These are phyloP conservation scores for Rosa persica DNA, from an alignment of 306 rosid species.

Conservation along the genomic window DNA sequence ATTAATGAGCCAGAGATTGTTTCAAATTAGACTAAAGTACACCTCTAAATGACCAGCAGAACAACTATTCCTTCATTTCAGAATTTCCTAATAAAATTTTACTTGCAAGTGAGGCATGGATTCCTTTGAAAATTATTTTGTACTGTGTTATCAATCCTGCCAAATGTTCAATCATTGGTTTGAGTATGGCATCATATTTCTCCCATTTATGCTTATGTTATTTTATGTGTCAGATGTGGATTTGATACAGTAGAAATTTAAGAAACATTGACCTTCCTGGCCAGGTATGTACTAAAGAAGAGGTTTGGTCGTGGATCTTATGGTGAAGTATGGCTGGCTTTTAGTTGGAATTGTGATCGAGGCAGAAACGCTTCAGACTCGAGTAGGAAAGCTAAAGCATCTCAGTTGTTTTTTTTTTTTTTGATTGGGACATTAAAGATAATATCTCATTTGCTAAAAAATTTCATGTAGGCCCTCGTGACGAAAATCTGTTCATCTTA, in stretches of 20 bases:
- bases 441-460: conserved; percentile 45
- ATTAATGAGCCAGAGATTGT: background rate
- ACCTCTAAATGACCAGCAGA: background rate
- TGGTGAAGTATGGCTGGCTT: conserved; percentile 99
- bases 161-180: background rate
- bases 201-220: background rate
- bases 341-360: conserved; percentile 76
- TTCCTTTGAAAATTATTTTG: conserved; percentile 5
- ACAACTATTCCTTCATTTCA: background rate
- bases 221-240: background rate
- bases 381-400: conserved; percentile 38
- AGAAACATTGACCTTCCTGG: conserved; percentile 27
- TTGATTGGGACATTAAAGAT: conserved; percentile 19
- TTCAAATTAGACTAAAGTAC: background rate
- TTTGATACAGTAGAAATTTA: conserved; percentile 17
- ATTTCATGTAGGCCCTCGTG: conserved; percentile 49
- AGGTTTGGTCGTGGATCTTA: conserved; percentile 94
- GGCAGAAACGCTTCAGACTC: conserved; percentile 40
- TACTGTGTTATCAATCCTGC: background rate
- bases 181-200: background rate
- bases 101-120: background rate
- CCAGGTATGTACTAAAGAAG: conserved; percentile 80
- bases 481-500: conserved; percentile 71
- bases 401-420: conserved; percentile 20
- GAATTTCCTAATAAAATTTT: background rate